Percentiles rank a stretch among this genome's conserved stretches.
phyloP scores from a whole-genome alignment of 345 rosid genomes.

The Rhodomyrtus tomentosa region DNA sequence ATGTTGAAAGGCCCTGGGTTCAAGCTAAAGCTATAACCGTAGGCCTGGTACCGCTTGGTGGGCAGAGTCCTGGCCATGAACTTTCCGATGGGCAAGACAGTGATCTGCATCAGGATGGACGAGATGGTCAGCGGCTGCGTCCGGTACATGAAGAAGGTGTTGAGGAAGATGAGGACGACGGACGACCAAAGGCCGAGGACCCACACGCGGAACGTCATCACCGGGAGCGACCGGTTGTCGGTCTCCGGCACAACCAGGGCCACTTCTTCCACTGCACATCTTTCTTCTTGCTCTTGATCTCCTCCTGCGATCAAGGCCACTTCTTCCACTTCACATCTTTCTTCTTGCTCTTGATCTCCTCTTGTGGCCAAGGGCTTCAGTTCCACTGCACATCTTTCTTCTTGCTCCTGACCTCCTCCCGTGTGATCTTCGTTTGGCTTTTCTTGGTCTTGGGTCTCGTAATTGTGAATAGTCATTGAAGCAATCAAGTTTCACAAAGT shows the following conservation, averaged over 20 bases:
- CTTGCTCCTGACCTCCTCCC: slow-evolving; percentile 3
- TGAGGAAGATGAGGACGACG: slow-evolving; percentile 63
- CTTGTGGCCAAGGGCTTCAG: too few species aligned
- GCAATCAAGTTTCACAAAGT: not conserved
- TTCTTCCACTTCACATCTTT: not conserved
- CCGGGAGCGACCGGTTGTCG: slow-evolving; percentile 74
- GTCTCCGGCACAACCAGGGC: slow-evolving; percentile 81
- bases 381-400: not conserved
- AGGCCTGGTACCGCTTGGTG: slow-evolving; percentile 13
- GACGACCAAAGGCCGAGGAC: slow-evolving; percentile 65
- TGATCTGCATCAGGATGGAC: slow-evolving; percentile 85
- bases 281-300: slow-evolving; percentile 23
- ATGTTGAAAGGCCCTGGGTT: slow-evolving; percentile 95
- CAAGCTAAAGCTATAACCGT: slow-evolving; percentile 38
- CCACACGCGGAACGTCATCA: slow-evolving; percentile 94
- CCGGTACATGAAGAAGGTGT: slow-evolving; percentile 93
- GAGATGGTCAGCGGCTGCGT: slow-evolving; percentile 83
- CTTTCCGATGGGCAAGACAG: slow-evolving; percentile 77
- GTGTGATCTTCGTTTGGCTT: not conserved
- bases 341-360: slow-evolving; percentile 3
- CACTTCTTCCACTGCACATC: slow-evolving; percentile 72
- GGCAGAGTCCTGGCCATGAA: slow-evolving; percentile 79
- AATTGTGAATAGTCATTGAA: not conserved
- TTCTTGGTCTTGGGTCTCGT: not conserved
- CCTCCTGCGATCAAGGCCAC: not conserved